Percentiles rank a stretch among this genome's conserved stretches.
Conservation (phyloP, 2,329 filamentous ascomycete species). For the Arthroderma sp. region DNA sequence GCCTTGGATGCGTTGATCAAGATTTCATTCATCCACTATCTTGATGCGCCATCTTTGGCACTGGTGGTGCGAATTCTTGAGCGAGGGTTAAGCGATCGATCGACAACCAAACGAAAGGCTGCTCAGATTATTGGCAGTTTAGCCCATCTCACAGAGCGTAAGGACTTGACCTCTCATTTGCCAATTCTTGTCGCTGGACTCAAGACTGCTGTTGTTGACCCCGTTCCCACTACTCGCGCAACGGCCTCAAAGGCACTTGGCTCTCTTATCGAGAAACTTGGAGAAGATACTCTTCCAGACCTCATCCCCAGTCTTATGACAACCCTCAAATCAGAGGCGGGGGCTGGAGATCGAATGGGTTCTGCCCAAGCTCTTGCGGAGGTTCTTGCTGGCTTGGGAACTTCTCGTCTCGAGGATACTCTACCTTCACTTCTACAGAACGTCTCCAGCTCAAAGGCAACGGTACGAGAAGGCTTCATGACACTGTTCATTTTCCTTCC, state of each 20-base stretch:
- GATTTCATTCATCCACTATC: conserved; percentile 94
- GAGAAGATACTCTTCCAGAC: conserved; percentile 90
- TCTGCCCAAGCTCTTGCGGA: conserved; percentile 94
- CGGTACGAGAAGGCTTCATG: conserved; percentile 97
- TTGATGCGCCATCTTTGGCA: conserved; percentile 92
- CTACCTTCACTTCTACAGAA: conserved; percentile 94
- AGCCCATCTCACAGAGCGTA: conserved; percentile 91
- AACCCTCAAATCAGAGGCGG: conserved; percentile 92
- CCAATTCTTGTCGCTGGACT: conserved; percentile 86
- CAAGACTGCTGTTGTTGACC: conserved; percentile 80
- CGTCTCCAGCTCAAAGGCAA: conserved; percentile 76
- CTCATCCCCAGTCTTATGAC: conserved; percentile 96
- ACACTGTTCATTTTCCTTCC: conserved; percentile 98
- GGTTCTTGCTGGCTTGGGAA: conserved; percentile 89
- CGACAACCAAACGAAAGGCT: conserved; percentile 89
- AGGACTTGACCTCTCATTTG: conserved; percentile 80
- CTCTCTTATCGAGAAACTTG: conserved; percentile 94
- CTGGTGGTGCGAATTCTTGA: conserved; percentile 92
- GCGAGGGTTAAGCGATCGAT: conserved; percentile 78
- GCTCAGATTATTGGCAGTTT: conserved; percentile 96
- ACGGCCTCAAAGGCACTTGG: conserved; percentile 93
- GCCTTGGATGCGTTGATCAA: conserved; percentile 90
- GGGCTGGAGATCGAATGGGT: conserved; percentile 87
- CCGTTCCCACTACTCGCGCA: conserved; percentile 88
- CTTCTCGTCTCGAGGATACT: conserved; percentile 83